Evolutionary conservation across 495 filamentous ascomycete genomes (phyloP), one percentile per base, ranked within the genome.

Genomic region (Annulohypoxylon bovei): DNA sequence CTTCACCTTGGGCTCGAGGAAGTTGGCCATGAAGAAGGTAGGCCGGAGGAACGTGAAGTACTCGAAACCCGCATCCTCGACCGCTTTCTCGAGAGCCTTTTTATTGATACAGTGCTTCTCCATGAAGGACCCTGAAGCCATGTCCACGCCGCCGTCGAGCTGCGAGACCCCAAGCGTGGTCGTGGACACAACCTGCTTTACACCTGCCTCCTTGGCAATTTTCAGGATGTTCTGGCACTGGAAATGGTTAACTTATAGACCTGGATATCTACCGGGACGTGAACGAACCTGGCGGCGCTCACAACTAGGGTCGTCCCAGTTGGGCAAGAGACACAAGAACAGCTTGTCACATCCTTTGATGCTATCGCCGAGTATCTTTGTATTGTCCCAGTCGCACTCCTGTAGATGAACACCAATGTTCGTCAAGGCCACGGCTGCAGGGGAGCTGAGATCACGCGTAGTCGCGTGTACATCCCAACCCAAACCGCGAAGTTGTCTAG

Each of bases 1-100:
- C 4, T 76, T 73, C 0, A 77, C 76, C 7, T 78, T 58, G 1
- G 84, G 84, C 9, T 62, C 35, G 11, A 84, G 56, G 67, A 81
- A 81, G 52, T 86, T 85, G 3, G 80, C 73, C 82, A 85, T 86
- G 76, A 86, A 86, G 62, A 81, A 83, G 4, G 78, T 80, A 0
- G 83, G 82, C 20, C 83, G 79, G 8, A 86, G 42, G 20, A 86
- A 80, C 0, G 83, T 83, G 73, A 77, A 84, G 20, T 65, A 42
- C 25, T 80, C 67, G 67, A 85, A 82, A 4, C 80, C 80, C 2
- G 71, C 71, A 25, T 59, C 53, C 20, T 71, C 66, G 6, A 83
- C 76, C 40, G 75, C 69, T 2, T 75, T 44, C 42, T 86, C 84
- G 47, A 84, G 78, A 3, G 62, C 61, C 22, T 77, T 72, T 59